Percentiles rank a stretch among this genome's conserved stretches.
These are phyloP conservation scores for Hymenoscyphus salicellus DNA, from an alignment of 2,329 filamentous ascomycete genomes.

Conservation along the genomic window DNA sequence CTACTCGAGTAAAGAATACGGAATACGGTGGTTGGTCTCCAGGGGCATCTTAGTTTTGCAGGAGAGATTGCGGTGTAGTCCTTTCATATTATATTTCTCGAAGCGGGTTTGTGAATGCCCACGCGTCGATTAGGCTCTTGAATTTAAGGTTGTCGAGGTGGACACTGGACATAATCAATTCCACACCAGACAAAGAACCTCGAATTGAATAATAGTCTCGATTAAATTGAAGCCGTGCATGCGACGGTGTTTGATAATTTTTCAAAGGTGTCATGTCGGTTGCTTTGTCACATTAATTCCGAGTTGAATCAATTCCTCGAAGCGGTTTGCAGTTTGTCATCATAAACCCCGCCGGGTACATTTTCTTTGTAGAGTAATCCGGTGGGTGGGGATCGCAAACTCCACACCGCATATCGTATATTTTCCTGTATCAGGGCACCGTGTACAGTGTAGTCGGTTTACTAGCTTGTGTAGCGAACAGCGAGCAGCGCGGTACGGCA, in stretches of 20 bases:
- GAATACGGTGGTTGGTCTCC: background rate
- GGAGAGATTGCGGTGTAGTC: background rate
- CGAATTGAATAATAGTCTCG: background rate
- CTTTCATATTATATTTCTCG: background rate
- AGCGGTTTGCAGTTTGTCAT: conserved; percentile 1
- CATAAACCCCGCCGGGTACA: background rate
- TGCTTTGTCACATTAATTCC: background rate
- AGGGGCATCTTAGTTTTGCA: background rate
- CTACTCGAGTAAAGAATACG: background rate
- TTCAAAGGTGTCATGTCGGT: background rate
- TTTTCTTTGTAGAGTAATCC: conserved; percentile 4
- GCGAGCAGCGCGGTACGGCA: background rate
- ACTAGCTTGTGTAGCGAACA: background rate
- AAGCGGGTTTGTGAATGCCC: background rate
- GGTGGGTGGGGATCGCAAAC: background rate
- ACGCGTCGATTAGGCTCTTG: background rate
- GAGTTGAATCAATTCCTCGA: background rate
- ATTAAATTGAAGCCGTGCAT: background rate
- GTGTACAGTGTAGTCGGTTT: background rate
- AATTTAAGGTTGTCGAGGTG: background rate
- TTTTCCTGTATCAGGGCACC: background rate
- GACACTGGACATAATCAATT: background rate
- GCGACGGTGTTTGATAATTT: conserved; percentile 3
- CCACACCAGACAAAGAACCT: conserved; percentile 6
- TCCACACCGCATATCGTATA: background rate